Conservation (phyloP, 495 filamentous ascomycete genomes). For the Penicillium paxilli region DNA sequence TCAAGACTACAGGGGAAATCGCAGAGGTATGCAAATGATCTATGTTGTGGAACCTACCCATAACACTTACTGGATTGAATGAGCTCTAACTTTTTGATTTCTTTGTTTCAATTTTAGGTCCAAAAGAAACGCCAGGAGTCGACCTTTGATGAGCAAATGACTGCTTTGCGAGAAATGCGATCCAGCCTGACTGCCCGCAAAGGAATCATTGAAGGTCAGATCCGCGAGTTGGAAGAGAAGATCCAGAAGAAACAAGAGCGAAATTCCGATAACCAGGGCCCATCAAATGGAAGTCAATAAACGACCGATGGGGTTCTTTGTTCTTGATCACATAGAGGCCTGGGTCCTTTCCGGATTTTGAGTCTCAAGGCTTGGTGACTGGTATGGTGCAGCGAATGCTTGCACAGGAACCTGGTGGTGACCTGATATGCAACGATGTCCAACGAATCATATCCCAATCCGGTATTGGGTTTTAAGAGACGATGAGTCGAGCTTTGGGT, state of each 20-base stretch:
- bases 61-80: neutral
- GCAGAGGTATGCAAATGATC: constrained; percentile 33
- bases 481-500: neutral
- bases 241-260: constrained; percentile 41
- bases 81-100: neutral
- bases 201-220: constrained; percentile 56
- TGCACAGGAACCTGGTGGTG: too few relatives aligned
- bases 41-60: neutral
- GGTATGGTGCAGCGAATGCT: too few relatives aligned
- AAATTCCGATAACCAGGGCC: constrained; percentile 21
- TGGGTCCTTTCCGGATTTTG: neutral
- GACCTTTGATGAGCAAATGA: constrained; percentile 54
- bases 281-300: constrained; percentile 11
- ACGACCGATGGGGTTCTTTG: neutral
- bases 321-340: neutral
- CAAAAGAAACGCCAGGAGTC: constrained; percentile 46
- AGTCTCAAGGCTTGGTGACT: too few relatives aligned
- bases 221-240: constrained; percentile 49
- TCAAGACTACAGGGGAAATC: constrained; percentile 50
- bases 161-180: constrained; percentile 48
- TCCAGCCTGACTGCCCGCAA: constrained; percentile 50
- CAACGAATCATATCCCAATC: neutral
- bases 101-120: constrained; percentile 22
- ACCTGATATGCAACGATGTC: too few relatives aligned
- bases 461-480: neutral